Evolutionary conservation across 2,329 filamentous ascomycete genomes (phyloP).

Genomic region (Zymoseptoria pseudotritici): DNA sequence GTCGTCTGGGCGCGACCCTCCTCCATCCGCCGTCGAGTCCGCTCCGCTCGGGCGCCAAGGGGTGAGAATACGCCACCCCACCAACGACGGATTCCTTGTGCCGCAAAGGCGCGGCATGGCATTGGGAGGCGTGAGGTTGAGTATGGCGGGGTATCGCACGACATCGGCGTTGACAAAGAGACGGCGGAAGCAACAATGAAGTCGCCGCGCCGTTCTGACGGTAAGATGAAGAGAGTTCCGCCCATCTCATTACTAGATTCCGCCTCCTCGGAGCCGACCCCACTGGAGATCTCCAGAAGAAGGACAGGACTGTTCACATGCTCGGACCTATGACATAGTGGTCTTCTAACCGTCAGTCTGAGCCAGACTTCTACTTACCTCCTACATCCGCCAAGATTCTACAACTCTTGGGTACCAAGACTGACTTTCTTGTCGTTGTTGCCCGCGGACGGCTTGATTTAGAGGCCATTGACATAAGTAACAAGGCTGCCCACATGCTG

Average conservation of each 20-base stretch:
- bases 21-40: not conserved
- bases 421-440: not conserved
- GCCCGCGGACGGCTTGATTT: not conserved
- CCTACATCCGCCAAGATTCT: not conserved
- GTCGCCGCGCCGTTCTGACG: not conserved
- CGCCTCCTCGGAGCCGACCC: not conserved
- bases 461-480: not conserved
- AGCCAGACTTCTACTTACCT: not conserved
- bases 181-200: not conserved
- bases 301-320: not conserved
- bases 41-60: not conserved
- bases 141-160: not conserved
- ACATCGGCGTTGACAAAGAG: not conserved
- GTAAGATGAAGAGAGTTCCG: not conserved
- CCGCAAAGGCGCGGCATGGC: not conserved
- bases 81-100: not conserved
- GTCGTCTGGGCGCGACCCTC: not conserved
- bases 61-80: not conserved
- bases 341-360: not conserved
- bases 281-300: not conserved
- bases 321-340: not conserved
- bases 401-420: constrained; percentile 1
- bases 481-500: not conserved
- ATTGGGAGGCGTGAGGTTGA: not conserved
- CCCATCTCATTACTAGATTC: not conserved